phyloP scores from a whole-genome alignment of 1,284 basidiomycete genomes.

The Vanrija sp. region DNA sequence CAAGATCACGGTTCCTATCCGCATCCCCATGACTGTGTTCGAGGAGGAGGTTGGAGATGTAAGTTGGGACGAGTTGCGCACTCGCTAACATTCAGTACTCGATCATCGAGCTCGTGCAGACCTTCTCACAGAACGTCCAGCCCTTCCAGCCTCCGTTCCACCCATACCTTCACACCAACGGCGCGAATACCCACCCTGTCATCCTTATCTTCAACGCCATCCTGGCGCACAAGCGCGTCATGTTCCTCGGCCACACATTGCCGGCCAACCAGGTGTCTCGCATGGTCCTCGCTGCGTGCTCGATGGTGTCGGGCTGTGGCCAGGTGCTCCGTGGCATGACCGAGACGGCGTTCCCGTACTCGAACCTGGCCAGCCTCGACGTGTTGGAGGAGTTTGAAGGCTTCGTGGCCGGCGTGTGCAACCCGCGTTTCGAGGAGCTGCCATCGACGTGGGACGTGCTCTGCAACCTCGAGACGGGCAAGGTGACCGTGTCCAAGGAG shows the following conservation, averaged over 20 bases:
- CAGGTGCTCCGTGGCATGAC: constrained; percentile 77
- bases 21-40: constrained; percentile 78
- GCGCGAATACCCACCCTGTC: constrained; percentile 83
- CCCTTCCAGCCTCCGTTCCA: constrained; percentile 70
- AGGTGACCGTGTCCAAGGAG: constrained; percentile 72
- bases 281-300: constrained; percentile 88
- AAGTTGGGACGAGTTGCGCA: constrained; percentile 39
- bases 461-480: constrained; percentile 80
- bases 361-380: constrained; percentile 80
- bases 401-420: constrained; percentile 93
- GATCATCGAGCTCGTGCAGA: constrained; percentile 80
- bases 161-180: constrained; percentile 88
- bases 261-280: constrained; percentile 82
- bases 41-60: constrained; percentile 95
- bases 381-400: constrained; percentile 83
- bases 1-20: constrained; percentile 71
- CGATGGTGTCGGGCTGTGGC: constrained; percentile 84
- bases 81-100: constrained; percentile 67
- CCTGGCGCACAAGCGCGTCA: constrained; percentile 84
- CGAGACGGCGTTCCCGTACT: constrained; percentile 87
- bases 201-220: constrained; percentile 94
- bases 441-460: constrained; percentile 82
- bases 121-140: constrained; percentile 68
- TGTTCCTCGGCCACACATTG: constrained; percentile 84
- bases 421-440: constrained; percentile 86